Base-by-base conservation (phyloP, 1,284 basidiomycete genomes). In the Boletellus dicymbophilus region DNA sequence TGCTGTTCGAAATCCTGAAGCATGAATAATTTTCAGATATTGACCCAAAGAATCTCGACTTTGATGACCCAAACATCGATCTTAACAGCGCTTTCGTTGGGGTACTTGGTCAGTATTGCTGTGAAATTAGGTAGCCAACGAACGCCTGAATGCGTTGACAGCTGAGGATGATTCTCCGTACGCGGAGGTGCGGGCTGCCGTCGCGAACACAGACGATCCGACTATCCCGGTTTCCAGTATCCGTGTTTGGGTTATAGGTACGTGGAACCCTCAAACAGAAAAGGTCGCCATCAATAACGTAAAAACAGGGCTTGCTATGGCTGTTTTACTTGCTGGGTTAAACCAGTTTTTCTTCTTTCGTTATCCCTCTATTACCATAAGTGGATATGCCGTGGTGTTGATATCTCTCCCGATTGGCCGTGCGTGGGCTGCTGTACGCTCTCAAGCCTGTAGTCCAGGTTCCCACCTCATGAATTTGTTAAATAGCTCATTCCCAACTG, bases 301-400 rank as follows among this genome's bases (percentile, higher is more conserved):
- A 7, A 11, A 20, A 13, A 4, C 41, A 70, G 70, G 68, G 8
- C 33, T 77, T 25, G 12, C 58, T 9, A 85, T 80, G 75, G 74
- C 85, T 3, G 73, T 87, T 56, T 48, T 88, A 56, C 74, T 88
- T 41, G 65, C 80, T 10, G 78, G 78, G 28, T 61, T 85, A 48
- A 86, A 86, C 61, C 84, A 86, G 56, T 85, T 85, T 66, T 84
- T 85, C 62, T 81, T 76, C 63, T 83, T 86, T 62, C 79, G 85
- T 9, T 85, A 82, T 55, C 84, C 84, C 2, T 78, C 82, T 1
- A 76, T 87, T 44, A 58, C 59, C 3, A 57, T 77, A 30, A 67
- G 66, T 1, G 53, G 78, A 72, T 75, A 83, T 37, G 79, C 86
- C 7, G 82, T 81, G 1, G 81, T 86, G 56, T 68, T 89, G 54